Evolutionary conservation across 2,329 filamentous ascomycete genomes (phyloP).

Genomic region (Fusarium subglutinans): DNA sequence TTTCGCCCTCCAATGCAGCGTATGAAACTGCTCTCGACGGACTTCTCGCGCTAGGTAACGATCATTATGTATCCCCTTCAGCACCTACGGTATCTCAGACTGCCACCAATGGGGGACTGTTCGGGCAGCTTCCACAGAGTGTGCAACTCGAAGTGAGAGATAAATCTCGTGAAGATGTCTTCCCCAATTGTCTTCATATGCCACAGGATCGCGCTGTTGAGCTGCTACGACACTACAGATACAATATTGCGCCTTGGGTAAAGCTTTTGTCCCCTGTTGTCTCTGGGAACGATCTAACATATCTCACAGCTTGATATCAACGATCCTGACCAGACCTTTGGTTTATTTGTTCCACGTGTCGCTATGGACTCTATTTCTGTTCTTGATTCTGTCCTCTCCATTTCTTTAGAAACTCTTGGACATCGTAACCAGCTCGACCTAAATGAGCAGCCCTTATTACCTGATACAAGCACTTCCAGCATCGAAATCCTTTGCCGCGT

Average conservation of each 20-base stretch:
- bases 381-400: constrained; percentile 41
- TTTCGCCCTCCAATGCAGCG: constrained; percentile 37
- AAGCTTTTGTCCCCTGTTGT: constrained; percentile 7
- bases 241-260: constrained; percentile 58
- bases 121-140: constrained; percentile 10
- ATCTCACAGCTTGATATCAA: constrained; percentile 52
- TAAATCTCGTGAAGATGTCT: constrained; percentile 12
- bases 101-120: constrained; percentile 8
- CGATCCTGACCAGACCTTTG: constrained; percentile 53
- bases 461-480: constrained; percentile 10
- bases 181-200: constrained; percentile 40
- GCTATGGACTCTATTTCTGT: constrained; percentile 39
- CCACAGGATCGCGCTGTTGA: constrained; percentile 42
- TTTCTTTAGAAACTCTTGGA: constrained; percentile 33
- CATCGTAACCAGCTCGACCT: constrained; percentile 15
- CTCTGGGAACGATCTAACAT: background rate
- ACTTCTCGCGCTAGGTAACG: constrained; percentile 47
- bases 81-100: constrained; percentile 11
- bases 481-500: constrained; percentile 9
- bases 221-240: constrained; percentile 55
- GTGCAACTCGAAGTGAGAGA: constrained; percentile 1
- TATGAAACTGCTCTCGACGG: constrained; percentile 49
- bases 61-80: constrained; percentile 27
- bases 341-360: constrained; percentile 48
- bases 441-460: background rate